Evolutionary conservation across 805 yeast species (phyloP), one percentile per base, ranked within the genome.

Genomic region (Sugiyamaella valdiviana): DNA sequence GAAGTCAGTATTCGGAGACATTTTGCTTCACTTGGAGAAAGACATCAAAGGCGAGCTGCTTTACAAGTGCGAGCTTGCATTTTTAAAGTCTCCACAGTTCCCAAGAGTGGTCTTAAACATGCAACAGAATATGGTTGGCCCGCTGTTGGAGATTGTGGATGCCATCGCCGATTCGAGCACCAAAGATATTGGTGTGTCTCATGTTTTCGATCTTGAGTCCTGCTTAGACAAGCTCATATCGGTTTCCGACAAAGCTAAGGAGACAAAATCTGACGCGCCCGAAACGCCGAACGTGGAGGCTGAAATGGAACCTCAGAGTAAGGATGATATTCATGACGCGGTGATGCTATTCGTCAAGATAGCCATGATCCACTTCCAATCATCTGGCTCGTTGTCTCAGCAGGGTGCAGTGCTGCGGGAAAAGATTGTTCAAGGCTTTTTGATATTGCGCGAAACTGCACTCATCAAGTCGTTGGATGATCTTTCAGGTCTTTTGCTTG

Each of bases 281-380:
- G 36, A 29, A 16, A 36, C 26, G 17, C 22, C 22, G 23, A 15
- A 17, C 4, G 39, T 9, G 6, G 29, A 15, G 12, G 36, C 12
- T 19, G 22, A 6, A 6, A 3, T 5, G 19, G 40, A 15, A 26
- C 17, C 24, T n/a, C 37, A 43, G 3, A 39, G 39, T 17, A 43
- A 46, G 17, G 49, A 41, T 0, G 57, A 53, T 5, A 41, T 57
- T n/a, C 45, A 50, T 2, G 48, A 52, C 35, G 61, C 53, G 1
- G 51, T 60, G 4, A 23, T 50, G 39, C 40, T 61, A 29, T 51
- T 61, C 26, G 54, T 57, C 22, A 61, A 61, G 46, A 53, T 61
- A 21, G 44, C 50, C 35, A 52, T 61, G 54, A 59, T 61, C 10
- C 59, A 59, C 32, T 49, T 44, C 38, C 61, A 46, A 42, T 14